Evolutionary conservation across 1,284 basidiomycete species (phyloP), one percentile per base, ranked within the genome.

Genomic region (Anthracocystis setariae): DNA sequence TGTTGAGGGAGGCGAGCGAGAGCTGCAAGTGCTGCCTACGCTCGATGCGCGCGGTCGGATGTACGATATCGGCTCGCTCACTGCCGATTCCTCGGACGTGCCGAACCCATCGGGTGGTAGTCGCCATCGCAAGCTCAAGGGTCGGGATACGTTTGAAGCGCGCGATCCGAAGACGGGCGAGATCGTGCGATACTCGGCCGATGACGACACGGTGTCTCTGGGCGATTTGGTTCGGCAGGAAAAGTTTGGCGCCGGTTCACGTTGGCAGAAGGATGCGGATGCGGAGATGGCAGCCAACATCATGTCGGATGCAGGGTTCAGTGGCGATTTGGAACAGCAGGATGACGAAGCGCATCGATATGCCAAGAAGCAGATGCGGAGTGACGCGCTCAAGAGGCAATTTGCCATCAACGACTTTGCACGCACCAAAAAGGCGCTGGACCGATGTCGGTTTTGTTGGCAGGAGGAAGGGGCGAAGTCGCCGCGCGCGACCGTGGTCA

Each of bases 361-460:
- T 0, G 93, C 92, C 29, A 86, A 93, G 64, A 90, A 92, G 82
- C 95, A 94, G 85, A 94, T 96, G 91, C 91, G 93, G 62, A 90
- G 90, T 12, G 96, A 98, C 81, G 92, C 91, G 23, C 91, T 96
- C 89, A 98, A 95, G 84, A 88, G 95, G 35, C 91, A 94, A 73
- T 99, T 98, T 83, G 96, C 96, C 15, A 92, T 98, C 77, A 45
- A 54, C 93, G 95, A 98, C 83, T 98, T 93, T 84, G 94, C 94
- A 58, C 88, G 90, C 46, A 98, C 96, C 0, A 93, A 96, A 85
- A 91, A 91, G 79, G 94, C 89, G 1, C 83, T 98, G 44, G 89
- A 95, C 74, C 60, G 87, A 4, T 98, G 95, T 85, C 88, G 88
- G n/a, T 83, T 77, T 59, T 84, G 83, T 57, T 84, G 78, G 73